Evolutionary conservation across 768 basidiomycete genomes (phyloP), one percentile per base, ranked within the genome.

Genomic region (button mushroom (Agaricus bisporus)): DNA sequence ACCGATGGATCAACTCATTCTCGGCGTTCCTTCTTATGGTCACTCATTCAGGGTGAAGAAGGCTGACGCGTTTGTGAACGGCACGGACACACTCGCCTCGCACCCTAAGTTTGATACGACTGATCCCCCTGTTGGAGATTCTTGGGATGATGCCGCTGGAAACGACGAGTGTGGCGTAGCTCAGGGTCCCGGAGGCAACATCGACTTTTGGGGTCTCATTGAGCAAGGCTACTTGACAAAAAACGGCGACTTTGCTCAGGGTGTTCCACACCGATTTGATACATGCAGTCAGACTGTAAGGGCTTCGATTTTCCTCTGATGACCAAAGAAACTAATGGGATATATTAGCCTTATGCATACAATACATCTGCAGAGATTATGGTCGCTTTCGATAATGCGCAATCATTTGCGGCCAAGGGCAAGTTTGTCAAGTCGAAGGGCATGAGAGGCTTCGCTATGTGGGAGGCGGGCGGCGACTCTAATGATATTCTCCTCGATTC

Each of bases 1-100:
- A 64, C 88, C 93, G 18, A 66, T 74, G 9, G 64, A 73, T 42
- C 63, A 77, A 56, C 79, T 95, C 48, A 81, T 91, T 15, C 79
- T 98, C 35, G 95, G 91, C 48, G 85, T 98, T 0, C 77, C 93
- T 1, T 70, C 81, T 8, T 95, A 91, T 65, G 91, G 91, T 0
- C 91, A 95, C 70, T 81, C 88, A 20, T 95, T 76, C 78, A 62
- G 66, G 43, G 87, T 90, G 50, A 55, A 61, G 8, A 61, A 62
- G 22, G 63, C 64, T 6, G 61, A 68, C 37, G 86, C 87, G 0
- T 71, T 81, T 61, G 61, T 69, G 15, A 48, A 60, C 2, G 70
- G 71, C 12, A 69, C 74, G 26, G 62, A 62, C 7, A 70, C 62
- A 9, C 63, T 88, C 26, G 71, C 70, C 3, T 56, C 74, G 4